Base-by-base conservation (phyloP, 2,329 filamentous ascomycete genomes). In the Calycina herbarum region DNA sequence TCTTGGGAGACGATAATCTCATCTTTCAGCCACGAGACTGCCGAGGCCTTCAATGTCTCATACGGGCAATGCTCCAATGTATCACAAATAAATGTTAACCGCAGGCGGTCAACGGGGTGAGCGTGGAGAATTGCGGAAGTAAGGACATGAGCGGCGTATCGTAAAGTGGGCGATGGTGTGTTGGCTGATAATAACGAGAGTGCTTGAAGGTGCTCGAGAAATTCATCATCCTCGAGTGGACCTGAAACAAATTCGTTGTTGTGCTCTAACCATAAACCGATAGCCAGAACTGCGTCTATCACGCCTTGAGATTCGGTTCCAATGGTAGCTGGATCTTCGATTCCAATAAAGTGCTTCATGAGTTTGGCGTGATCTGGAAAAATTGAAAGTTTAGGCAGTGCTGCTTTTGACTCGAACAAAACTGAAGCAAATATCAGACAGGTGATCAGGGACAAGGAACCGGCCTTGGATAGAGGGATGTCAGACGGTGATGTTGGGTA, bases 11-110 rank as follows among this genome's bases (percentile, higher is more conserved):
- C 75, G 8, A 88, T 79, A 17, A 89, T 78, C 73, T 89, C 87
- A 70, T 89, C 87, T 63, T 86, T 83, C 40, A 89, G 76, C 87
- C 87, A 90, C 3, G 82, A 81, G 4, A 89, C 81, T 0, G 86
- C 87, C 54, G 85, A 86, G 8, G 85, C 87, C 73, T 88, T 88
- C 45, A 90, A 79, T 0, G 83, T 81, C 1, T 86, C 81, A 70
- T 87, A 89, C 70, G 85, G 82, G 79, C 87, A 89, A 73, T 89
- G 87, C 75, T 89, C 86, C 13, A 90, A 77, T 13, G 89, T 80
- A 72, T 90, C 87, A 62, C 87, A 84, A 8, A 90, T 80, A 68
- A 90, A 89, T 33, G 82, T 80, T 17, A 90, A 77, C 5, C 86
- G 81, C 72, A 85, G 82, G 2, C 83, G 81, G 66, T 87, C 85